Evolutionary conservation across 2,329 filamentous ascomycete genomes (phyloP).

Genomic region (Lecanosticta acicola): DNA sequence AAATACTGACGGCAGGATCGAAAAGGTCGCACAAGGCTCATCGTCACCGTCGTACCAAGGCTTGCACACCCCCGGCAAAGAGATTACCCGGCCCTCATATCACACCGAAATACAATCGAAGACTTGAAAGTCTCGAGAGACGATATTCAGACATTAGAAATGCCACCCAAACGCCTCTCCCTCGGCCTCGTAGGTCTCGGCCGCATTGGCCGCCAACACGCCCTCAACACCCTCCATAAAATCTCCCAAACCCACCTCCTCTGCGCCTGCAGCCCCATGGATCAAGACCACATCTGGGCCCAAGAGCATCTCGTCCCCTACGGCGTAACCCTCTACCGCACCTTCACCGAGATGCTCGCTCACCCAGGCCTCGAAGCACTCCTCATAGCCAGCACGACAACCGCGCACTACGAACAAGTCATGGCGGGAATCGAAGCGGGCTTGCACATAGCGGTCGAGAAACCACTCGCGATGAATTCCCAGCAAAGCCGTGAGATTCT

Average conservation of each 20-base stretch:
- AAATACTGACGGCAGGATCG: too few species aligned
- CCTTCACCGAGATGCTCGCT: slow-evolving; percentile 53
- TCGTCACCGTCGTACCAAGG: too few species aligned
- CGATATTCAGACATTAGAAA: too few species aligned
- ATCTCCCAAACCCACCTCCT: slow-evolving; percentile 41
- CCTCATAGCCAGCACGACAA: slow-evolving; percentile 50
- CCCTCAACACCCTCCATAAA: slow-evolving; percentile 38
- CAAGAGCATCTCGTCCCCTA: slow-evolving; percentile 44
- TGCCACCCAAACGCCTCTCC: slow-evolving; percentile 7
- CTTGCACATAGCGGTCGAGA: slow-evolving; percentile 55
- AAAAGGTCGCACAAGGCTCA: too few species aligned
- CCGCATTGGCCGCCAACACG: slow-evolving; percentile 15
- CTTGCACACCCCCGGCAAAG: too few species aligned
- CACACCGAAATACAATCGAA: too few species aligned
- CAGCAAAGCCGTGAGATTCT: slow-evolving; percentile 12
- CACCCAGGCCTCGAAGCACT: slow-evolving; percentile 51
- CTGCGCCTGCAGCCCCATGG: slow-evolving; percentile 40
- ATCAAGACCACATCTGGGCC: slow-evolving; percentile 41
- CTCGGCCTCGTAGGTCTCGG: slow-evolving; percentile 18
- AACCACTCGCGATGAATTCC: slow-evolving; percentile 32
- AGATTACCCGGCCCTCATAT: too few species aligned
- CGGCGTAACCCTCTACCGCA: slow-evolving; percentile 49
- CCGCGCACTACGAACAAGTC: slow-evolving; percentile 52
- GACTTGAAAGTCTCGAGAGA: too few species aligned
- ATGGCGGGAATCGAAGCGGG: slow-evolving; percentile 51